Base-by-base conservation (phyloP, 805 yeast genomes). In the Peterozyma toletana region DNA sequence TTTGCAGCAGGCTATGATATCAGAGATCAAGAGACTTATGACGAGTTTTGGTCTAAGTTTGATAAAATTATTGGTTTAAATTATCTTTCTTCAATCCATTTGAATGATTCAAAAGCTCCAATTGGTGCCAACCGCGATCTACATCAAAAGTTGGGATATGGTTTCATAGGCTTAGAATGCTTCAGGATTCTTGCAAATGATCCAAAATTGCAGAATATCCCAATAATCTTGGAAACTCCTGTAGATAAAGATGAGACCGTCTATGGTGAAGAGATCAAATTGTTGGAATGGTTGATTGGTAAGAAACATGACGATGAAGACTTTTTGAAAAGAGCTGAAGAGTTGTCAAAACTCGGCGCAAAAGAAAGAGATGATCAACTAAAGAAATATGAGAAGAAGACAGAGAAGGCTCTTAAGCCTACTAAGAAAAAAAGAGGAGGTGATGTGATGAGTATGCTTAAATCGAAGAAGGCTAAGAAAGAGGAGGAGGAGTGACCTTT, bases 1-100 rank as follows among this genome's bases (percentile, higher is more conserved):
- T 89, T 86, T 68, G 96, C 98, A 1, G 96, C 98, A 1, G 99
- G 99, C 1, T 90, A 86, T 59, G 97, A 93, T 57, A 72, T 93
- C 38, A 64, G 80, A n/a, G 72, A 73, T 14, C 73, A 72, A 46
- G 78, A 70, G 30, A 58, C 66, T 11, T 86, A 80, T 64, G 68
- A 71, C 9, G 63, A 64, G 37, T 90, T 93, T 60, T 85, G 96
- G 95, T 60, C 67, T 5, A 64, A 79, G 35, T 93, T 86, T 61
- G 97, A 90, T 55, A 59, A 69, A 6, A 68, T 73, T 7, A 71
- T 93, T 15, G 99, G 99, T 0, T 67, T 74, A 54, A 64, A 86
- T 50, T 88, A 85, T 58, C 65, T 93, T 39, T 64, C 80, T 18
- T 90, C 95, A 1, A 74, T 93, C 40, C 99, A 93, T 64, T 64